Base-by-base conservation (phyloP, 257 asterid species). In the Cinchona pubescens region DNA sequence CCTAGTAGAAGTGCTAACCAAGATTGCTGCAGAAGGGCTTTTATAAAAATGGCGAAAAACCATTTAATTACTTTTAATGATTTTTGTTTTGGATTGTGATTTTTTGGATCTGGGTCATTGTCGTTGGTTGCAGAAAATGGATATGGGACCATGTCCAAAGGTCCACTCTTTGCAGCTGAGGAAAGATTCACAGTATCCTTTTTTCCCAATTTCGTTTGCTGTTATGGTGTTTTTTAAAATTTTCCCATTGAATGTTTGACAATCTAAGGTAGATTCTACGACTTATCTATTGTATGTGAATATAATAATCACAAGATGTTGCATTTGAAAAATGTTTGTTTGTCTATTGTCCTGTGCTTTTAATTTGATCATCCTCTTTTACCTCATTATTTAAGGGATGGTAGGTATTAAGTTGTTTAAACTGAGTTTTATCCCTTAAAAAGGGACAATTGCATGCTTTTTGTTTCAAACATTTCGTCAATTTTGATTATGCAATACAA, bases 161-260 rank as follows among this genome's bases (percentile, higher is more conserved):
- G 90, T 91, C 85, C 98, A 93, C 64, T 93, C 97, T 0, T 84
- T 93, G 92, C 98, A 82, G 85, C 93, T 93, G 79, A 88, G 98
- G 72, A 93, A 93, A 82, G 96, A n/a, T n/a, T n/a, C n/a, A n/a
- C n/a, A 91, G 98, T 93, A 93, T 93, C 98, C 95, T 87, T 82
- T 66, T n/a, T 55, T 76, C 15, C 73, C 55, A 16, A 43, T 25
- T 32, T 35, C 6, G 11, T 61, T 38, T 55, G 25, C 53, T 3
- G n/a, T 49, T 32, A 14, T 23, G 40, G 63, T 66, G 66, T 66
- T 76, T 65, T 77, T 35, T 9, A 46, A n/a, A n/a, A 34, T 61
- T 71, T 58, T 25, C 46, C 71, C 18, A 19, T 19, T 3, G 23
- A 10, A 18, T 61, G 23, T 18, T 18, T 8, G 13, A 27, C 29